A percentile compares a stretch with the other conserved stretches of the same genome.
Evolutionary conservation across 441 rosid genomes (phyloP).

Genomic region (Syzygium malaccense): DNA sequence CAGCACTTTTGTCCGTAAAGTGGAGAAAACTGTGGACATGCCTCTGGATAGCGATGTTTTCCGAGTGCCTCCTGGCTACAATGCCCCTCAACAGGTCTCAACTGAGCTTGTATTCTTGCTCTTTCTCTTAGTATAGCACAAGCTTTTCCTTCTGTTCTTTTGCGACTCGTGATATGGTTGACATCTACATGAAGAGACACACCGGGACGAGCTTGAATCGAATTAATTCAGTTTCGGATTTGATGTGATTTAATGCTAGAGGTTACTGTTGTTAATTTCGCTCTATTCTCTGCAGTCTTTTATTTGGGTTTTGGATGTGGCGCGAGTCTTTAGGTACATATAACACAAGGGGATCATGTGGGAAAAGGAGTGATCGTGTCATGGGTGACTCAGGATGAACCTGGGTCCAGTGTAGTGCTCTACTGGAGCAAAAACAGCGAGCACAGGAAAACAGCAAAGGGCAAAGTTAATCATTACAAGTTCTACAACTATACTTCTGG

Average conservation of each 20-base stretch:
- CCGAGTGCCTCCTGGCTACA: slow-evolving; percentile 56
- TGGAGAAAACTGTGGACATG: slow-evolving; percentile 48
- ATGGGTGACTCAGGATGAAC: slow-evolving; percentile 68
- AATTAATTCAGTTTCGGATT: background rate
- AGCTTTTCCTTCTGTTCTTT: background rate
- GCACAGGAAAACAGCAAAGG: slow-evolving; percentile 32
- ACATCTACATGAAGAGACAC: background rate
- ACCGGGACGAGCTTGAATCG: background rate
- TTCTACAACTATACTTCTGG: slow-evolving; percentile 70
- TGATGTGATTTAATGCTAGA: background rate
- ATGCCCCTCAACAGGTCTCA: slow-evolving; percentile 90
- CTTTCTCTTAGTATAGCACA: background rate
- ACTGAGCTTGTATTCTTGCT: background rate
- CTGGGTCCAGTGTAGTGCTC: slow-evolving; percentile 47
- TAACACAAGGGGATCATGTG: slow-evolving; percentile 80
- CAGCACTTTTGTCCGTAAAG: slow-evolving; percentile 50
- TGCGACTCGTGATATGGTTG: background rate
- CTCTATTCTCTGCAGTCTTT: background rate
- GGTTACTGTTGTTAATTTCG: background rate
- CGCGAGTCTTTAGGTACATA: slow-evolving; percentile 46
- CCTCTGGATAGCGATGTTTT: slow-evolving; percentile 82
- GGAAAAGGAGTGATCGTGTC: slow-evolving; percentile 84
- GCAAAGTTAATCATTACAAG: slow-evolving; percentile 39
- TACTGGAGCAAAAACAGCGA: slow-evolving; percentile 52
- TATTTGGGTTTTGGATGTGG: background rate